A percentile compares a stretch with the other conserved stretches of the same genome.
phyloP scores from a whole-genome alignment of 1,139 yeast species.

The Tardiomyces blankii region DNA sequence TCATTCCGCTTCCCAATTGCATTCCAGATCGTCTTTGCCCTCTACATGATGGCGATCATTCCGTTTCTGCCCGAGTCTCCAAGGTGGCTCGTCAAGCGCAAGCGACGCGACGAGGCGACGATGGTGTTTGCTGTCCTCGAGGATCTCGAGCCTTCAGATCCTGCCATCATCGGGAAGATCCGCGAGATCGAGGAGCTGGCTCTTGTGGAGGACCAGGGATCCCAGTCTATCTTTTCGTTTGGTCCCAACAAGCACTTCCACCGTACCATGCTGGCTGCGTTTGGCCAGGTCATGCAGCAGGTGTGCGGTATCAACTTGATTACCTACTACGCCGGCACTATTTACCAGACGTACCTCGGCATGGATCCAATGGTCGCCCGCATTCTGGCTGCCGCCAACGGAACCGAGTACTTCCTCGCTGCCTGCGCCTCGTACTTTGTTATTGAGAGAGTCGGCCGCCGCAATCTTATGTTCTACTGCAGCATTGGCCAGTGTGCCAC shows the following conservation, averaged over 20 bases:
- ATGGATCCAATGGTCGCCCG: constrained; percentile 33
- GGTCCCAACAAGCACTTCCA: constrained; percentile 34
- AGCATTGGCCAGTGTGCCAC: constrained; percentile 33
- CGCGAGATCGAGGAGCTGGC: constrained; percentile 14
- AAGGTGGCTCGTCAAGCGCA: constrained; percentile 36
- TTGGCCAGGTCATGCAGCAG: constrained; percentile 53
- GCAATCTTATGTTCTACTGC: constrained; percentile 38
- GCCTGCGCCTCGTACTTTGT: constrained; percentile 33
- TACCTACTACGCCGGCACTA: constrained; percentile 33
- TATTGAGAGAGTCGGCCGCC: constrained; percentile 51
- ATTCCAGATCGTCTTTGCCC: constrained; percentile 24
- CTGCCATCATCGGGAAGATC: constrained; percentile 20
- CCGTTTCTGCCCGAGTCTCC: constrained; percentile 38
- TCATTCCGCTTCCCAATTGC: constrained; percentile 27
- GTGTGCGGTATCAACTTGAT: constrained; percentile 65
- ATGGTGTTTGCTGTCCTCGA: constrained; percentile 35
- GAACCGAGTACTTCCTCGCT: constrained; percentile 35
- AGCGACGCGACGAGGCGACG: constrained; percentile 38
- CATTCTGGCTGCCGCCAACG: constrained; percentile 37
- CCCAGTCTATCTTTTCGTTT: constrained; percentile 23
- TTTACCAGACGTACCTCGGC: constrained; percentile 34
- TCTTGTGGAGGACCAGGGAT: constrained; percentile 24
- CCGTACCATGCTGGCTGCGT: constrained; percentile 36
- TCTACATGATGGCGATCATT: constrained; percentile 13
- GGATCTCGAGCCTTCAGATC: constrained; percentile 32